Percentiles rank a stretch among this genome's conserved stretches.
Evolutionary conservation across 805 yeast genomes (phyloP).

Genomic region (Metschnikowia gelsemii): DNA sequence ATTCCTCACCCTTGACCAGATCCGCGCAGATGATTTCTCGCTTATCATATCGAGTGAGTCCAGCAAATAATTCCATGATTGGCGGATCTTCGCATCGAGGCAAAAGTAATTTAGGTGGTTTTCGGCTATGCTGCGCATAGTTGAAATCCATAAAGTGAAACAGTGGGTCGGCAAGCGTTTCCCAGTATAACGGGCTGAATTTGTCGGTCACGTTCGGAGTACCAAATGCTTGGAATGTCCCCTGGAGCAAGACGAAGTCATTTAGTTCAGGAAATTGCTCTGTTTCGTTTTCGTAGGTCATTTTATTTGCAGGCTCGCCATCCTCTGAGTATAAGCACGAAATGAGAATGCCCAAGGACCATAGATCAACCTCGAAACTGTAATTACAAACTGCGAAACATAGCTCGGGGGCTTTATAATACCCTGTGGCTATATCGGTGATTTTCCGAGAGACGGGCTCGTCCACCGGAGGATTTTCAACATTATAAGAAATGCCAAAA

Average conservation of each 20-base stretch:
- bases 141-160: slow-evolving; percentile 32
- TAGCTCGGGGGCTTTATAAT: slow-evolving; percentile 73
- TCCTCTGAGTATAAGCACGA: slow-evolving; percentile 47
- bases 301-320: slow-evolving; percentile 33
- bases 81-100: slow-evolving; percentile 32
- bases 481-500: slow-evolving; percentile 54
- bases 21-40: slow-evolving; percentile 1
- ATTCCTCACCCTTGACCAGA: neutral
- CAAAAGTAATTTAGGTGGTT: slow-evolving; percentile 26
- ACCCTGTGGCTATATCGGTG: slow-evolving; percentile 64
- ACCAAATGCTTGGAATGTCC: slow-evolving; percentile 59
- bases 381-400: slow-evolving; percentile 60
- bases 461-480: slow-evolving; percentile 18
- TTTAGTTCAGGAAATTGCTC: slow-evolving; percentile 29
- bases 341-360: slow-evolving; percentile 67
- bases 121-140: slow-evolving; percentile 18
- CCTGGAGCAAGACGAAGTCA: slow-evolving; percentile 59
- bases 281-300: slow-evolving; percentile 36
- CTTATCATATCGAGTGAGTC: slow-evolving; percentile 15
- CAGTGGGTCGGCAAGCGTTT: slow-evolving; percentile 31
- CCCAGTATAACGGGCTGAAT: slow-evolving; percentile 31
- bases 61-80: slow-evolving; percentile 11
- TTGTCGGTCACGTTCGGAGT: slow-evolving; percentile 46
- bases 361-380: slow-evolving; percentile 58
- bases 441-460: slow-evolving; percentile 46